Conservation (phyloP, 441 rosid species). For the Arabidopsis hybrid region DNA sequence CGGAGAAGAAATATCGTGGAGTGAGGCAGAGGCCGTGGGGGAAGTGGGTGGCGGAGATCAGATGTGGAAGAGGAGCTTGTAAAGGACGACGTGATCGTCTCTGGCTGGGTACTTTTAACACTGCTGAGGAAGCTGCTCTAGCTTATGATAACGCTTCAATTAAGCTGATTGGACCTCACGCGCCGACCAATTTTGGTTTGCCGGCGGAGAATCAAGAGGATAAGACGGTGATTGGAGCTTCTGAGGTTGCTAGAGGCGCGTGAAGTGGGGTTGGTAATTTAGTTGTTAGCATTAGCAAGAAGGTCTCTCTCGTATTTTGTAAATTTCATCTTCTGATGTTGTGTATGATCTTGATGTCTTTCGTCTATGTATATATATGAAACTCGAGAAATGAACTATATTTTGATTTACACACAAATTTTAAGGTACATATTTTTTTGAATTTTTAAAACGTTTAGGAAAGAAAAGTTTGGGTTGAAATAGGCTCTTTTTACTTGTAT, state of each 20-base stretch:
- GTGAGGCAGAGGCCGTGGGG: slow-evolving; percentile 97
- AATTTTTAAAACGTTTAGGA: too few species aligned
- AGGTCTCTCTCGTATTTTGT: not conserved
- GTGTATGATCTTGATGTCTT: too few species aligned
- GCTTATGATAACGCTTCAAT: slow-evolving; percentile 92
- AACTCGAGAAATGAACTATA: too few species aligned
- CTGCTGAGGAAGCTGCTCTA: slow-evolving; percentile 94
- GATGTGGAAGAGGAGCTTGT: slow-evolving; percentile 60
- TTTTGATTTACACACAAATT: too few species aligned
- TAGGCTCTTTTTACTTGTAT: too few species aligned
- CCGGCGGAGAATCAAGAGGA: slow-evolving; percentile 20
- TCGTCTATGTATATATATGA: too few species aligned
- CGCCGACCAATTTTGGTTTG: slow-evolving; percentile 68
- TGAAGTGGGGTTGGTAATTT: not conserved
- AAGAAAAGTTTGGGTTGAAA: too few species aligned
- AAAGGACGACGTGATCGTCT: slow-evolving; percentile 57
- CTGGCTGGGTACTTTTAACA: slow-evolving; percentile 88
- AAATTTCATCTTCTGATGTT: not conserved
- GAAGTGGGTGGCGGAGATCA: slow-evolving; percentile 97
- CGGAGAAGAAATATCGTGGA: slow-evolving; percentile 60
- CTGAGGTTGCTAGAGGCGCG: slow-evolving; percentile 38
- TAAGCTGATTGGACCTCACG: slow-evolving; percentile 84
- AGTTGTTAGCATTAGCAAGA: too few species aligned
- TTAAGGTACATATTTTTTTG: too few species aligned
- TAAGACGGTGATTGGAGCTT: slow-evolving; percentile 17